Conservation (phyloP, 139 green algal species). For the Astrephomene gubernaculifera region DNA sequence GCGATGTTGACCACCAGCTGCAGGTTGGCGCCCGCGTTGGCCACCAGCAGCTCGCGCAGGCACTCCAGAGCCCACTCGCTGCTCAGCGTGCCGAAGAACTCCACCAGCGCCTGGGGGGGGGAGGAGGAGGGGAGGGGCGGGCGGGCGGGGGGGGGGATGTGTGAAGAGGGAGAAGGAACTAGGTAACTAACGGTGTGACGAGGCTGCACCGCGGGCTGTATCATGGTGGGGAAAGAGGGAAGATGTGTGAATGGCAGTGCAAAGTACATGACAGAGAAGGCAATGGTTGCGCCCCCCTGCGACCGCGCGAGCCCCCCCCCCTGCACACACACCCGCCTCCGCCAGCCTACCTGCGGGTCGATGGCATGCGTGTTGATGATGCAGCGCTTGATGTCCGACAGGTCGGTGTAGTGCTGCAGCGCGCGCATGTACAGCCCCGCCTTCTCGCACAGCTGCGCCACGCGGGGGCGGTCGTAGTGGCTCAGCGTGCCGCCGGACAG, state of each 20-base stretch:
- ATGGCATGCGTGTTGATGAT: constrained; percentile 99
- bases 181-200: no score
- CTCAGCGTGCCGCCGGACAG: constrained; percentile 93
- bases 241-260: no score
- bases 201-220: no score
- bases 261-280: no score
- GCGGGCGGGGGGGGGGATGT: no score
- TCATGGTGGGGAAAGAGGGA: not conserved
- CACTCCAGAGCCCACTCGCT: constrained; percentile 97
- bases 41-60: constrained; percentile 92
- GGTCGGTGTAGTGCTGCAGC: constrained; percentile 99
- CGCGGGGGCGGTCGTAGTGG: constrained; percentile 97
- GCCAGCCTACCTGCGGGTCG: constrained; percentile 76
- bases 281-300: no score
- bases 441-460: constrained; percentile 99
- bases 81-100: constrained; percentile 97
- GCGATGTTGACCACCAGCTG: constrained; percentile 85
- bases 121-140: no score
- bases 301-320: not conserved
- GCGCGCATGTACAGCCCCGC: constrained; percentile 98
- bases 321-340: not conserved
- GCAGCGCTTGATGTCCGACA: constrained; percentile 95
- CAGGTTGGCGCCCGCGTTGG: constrained; percentile 80
- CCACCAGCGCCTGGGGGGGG: constrained; percentile 75
- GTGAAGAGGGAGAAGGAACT: no score